A percentile compares a stretch with the other conserved stretches of the same genome.
Evolutionary conservation across 495 filamentous ascomycete genomes (phyloP).

Genomic region (Penicillium coffeae): DNA sequence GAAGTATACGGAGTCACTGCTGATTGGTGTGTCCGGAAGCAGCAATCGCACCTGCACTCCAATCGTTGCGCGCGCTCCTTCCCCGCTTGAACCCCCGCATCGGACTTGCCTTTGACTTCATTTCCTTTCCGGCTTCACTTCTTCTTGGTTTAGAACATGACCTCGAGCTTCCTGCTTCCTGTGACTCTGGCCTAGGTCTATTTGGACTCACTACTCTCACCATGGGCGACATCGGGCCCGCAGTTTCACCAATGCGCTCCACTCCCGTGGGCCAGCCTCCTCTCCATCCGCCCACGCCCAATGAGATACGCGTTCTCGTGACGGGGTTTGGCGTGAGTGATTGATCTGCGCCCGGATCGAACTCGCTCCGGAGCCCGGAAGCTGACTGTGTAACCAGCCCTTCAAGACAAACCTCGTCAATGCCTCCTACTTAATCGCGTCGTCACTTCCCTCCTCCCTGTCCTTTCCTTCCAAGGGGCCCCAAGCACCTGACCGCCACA

Average conservation of each 20-base stretch:
- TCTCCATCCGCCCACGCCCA: no score
- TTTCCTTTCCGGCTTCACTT: no score
- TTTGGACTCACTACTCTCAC: conserved; percentile 2
- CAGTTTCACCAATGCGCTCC: conserved; percentile 12
- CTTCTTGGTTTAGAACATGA: no score
- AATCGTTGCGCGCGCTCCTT: no score
- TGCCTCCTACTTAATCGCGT: conserved; percentile 67
- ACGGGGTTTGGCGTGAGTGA: conserved; percentile 69
- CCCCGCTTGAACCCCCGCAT: no score
- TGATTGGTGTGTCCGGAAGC: no score
- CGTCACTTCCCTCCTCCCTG: conserved; percentile 39
- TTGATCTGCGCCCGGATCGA: conserved; percentile 11
- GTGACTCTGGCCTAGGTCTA: no score
- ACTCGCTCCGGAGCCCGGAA: conserved; percentile 4
- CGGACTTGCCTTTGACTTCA: no score
- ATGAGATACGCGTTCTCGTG: conserved; percentile 65
- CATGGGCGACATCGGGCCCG: conserved; percentile 42
- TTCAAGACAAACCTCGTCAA: conserved; percentile 67
- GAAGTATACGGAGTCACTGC: no score
- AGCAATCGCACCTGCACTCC: no score
- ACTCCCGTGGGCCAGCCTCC: conserved; percentile 6
- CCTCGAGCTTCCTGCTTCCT: no score
- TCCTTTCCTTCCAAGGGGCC: conserved; percentile 19
- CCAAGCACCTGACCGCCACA: conserved; percentile 36
- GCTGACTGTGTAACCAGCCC: conserved; percentile 43